A percentile compares a stretch with the other conserved stretches of the same genome.
Evolutionary conservation across 306 rosid genomes (phyloP).

Genomic region (Dryas octopetala): DNA sequence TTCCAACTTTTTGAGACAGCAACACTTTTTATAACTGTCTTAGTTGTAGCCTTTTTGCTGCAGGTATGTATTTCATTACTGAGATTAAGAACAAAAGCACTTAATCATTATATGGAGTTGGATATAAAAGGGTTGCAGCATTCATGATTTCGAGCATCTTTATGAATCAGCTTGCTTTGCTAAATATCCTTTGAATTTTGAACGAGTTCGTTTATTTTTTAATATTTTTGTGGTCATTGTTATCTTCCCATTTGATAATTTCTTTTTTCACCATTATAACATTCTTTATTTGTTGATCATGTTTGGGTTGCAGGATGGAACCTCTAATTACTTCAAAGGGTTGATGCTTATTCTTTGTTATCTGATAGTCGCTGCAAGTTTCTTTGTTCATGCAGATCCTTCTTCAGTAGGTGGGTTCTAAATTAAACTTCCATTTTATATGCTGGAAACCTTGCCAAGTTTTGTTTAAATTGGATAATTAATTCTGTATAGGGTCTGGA

Average conservation of each 20-base stretch:
- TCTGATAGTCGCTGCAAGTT: constrained; percentile 79
- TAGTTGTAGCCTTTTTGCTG: constrained; percentile 73
- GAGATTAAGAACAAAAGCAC: not conserved
- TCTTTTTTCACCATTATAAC: not conserved
- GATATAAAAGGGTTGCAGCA: not conserved
- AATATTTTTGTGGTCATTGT: not conserved
- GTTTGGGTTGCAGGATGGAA: constrained; percentile 70
- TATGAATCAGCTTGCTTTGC: not conserved
- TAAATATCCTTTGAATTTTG: not conserved
- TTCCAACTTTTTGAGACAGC: constrained; percentile 85
- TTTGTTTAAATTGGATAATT: not conserved
- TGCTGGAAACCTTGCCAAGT: not conserved
- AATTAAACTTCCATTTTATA: not conserved
- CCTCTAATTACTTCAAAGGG: constrained; percentile 76
- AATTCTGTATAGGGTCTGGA: not conserved
- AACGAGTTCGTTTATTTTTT: not conserved
- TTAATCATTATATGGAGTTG: not conserved
- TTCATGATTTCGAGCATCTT: not conserved
- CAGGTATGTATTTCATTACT: constrained; percentile 55
- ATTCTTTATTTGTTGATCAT: not conserved
- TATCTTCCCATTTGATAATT: not conserved
- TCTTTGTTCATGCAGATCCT: constrained; percentile 73
- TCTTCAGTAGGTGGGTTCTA: constrained; percentile 26
- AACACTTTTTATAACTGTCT: constrained; percentile 60
- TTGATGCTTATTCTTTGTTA: constrained; percentile 79